A percentile compares a stretch with the other conserved stretches of the same genome.
Conservation (phyloP, 192 early-diverging fungal genomes). For the Dissophora ornata region DNA sequence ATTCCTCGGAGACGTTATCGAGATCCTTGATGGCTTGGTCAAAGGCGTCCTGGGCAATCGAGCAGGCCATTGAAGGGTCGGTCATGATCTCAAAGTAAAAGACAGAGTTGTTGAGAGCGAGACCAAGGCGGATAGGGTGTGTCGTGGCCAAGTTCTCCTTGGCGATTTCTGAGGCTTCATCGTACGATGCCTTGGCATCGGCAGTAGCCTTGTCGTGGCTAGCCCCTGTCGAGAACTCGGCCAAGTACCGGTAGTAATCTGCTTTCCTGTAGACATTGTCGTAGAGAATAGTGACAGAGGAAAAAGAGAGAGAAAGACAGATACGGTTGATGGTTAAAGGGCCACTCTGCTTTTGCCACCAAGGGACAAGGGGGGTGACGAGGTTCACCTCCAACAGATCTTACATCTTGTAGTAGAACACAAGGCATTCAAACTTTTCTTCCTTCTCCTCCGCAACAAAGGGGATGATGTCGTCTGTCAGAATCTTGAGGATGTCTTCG, state of each 20-base stretch:
- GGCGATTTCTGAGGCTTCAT: slow-evolving; percentile 91
- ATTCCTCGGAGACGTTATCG: slow-evolving; percentile 92
- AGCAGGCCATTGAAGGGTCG: slow-evolving; percentile 93
- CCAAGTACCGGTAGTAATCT: slow-evolving; percentile 97
- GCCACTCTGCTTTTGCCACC: no score
- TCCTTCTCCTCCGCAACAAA: slow-evolving; percentile 74
- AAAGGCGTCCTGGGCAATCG: slow-evolving; percentile 92
- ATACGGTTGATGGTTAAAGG: no score
- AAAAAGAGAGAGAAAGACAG: slow-evolving; percentile 60
- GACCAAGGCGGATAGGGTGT: slow-evolving; percentile 96
- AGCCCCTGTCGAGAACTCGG: slow-evolving; percentile 90
- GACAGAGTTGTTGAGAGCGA: slow-evolving; percentile 98
- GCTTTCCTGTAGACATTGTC: slow-evolving; percentile 71
- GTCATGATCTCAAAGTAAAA: slow-evolving; percentile 99
- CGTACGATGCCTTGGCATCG: slow-evolving; percentile 89
- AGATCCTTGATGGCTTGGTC: slow-evolving; percentile 96
- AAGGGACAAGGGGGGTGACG: no score
- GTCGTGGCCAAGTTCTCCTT: slow-evolving; percentile 83
- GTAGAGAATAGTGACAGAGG: slow-evolving; percentile 66
- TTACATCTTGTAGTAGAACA: slow-evolving; percentile 99
- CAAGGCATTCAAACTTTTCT: slow-evolving; percentile 90
- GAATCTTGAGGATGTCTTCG: slow-evolving; percentile 88
- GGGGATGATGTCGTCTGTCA: slow-evolving; percentile 90
- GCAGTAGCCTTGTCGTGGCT: slow-evolving; percentile 82
- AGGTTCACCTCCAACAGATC: no score